Percentiles rank a stretch among this genome's conserved stretches.
Evolutionary conservation across 2,329 filamentous ascomycete species (phyloP).

Genomic region (Xylariomycetidae sp.): DNA sequence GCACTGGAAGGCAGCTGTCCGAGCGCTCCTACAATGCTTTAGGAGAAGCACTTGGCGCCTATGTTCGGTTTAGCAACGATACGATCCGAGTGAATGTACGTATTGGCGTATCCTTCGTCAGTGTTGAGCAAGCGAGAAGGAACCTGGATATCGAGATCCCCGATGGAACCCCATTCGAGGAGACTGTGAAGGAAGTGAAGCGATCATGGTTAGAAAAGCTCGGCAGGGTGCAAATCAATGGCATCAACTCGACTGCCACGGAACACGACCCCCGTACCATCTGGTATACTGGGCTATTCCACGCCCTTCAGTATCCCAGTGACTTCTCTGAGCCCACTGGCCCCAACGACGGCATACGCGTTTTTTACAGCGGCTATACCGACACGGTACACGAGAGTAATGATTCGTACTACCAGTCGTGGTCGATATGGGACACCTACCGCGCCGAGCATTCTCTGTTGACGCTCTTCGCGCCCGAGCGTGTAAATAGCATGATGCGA

Average conservation of each 20-base stretch:
- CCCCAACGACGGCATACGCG: conserved; percentile 15
- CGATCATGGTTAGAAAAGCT: conserved; percentile 39
- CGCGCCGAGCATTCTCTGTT: conserved; percentile 40
- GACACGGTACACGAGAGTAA: conserved; percentile 34
- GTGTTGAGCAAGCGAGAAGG: conserved; percentile 37
- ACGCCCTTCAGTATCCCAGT: conserved; percentile 40
- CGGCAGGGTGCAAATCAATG: conserved; percentile 35
- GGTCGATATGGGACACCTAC: conserved; percentile 46
- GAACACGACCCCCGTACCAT: conserved; percentile 37
- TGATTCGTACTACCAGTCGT: conserved; percentile 44
- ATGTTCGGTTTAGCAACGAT: conserved; percentile 30
- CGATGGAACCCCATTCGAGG: conserved; percentile 28
- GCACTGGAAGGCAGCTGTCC: conserved; percentile 22
- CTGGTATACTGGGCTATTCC: conserved; percentile 40
- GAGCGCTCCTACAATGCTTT: conserved; percentile 15
- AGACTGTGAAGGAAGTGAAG: conserved; percentile 34
- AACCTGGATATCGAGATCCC: conserved; percentile 39
- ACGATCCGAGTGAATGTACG: conserved; percentile 34
- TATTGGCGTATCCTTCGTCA: conserved; percentile 40
- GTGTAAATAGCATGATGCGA: conserved; percentile 42
- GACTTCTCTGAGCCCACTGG: conserved; percentile 39
- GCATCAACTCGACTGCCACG: conserved; percentile 33
- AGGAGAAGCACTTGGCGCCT: conserved; percentile 31
- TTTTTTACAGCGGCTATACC: conserved; percentile 41
- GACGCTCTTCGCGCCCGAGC: conserved; percentile 38